A percentile compares a stretch with the other conserved stretches of the same genome.
phyloP scores from a whole-genome alignment of 306 rosid species.

The Vigna trinervia region DNA sequence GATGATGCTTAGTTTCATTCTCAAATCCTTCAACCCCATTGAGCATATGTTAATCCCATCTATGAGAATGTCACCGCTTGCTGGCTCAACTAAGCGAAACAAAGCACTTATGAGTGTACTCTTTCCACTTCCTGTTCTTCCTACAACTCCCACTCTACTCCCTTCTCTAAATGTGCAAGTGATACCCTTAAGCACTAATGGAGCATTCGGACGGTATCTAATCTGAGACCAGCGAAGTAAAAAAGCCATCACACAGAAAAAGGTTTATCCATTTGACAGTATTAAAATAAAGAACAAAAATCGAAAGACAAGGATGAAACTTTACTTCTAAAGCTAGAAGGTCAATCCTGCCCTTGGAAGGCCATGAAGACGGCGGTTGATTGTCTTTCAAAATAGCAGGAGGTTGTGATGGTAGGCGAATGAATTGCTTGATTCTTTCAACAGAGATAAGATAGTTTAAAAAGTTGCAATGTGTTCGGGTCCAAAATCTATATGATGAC shows the following conservation, averaged over 20 bases:
- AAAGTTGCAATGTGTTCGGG: slow-evolving; percentile 60
- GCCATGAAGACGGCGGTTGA: slow-evolving; percentile 74
- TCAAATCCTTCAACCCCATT: slow-evolving; percentile 77
- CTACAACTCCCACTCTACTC: slow-evolving; percentile 78
- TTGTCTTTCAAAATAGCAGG: slow-evolving; percentile 61
- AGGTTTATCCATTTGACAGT: not conserved
- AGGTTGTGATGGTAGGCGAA: slow-evolving; percentile 72
- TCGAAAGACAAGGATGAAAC: not conserved
- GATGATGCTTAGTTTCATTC: slow-evolving; percentile 76
- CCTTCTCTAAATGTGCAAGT: slow-evolving; percentile 75
- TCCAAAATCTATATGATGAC: slow-evolving; percentile 47
- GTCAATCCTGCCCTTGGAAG: slow-evolving; percentile 73
- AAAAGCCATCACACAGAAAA: not conserved
- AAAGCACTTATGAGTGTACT: slow-evolving; percentile 85
- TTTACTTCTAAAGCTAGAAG: slow-evolving; percentile 65
- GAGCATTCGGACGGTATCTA: slow-evolving; percentile 68
- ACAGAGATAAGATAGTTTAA: slow-evolving; percentile 71
- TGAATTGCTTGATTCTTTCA: slow-evolving; percentile 86
- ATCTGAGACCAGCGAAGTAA: slow-evolving; percentile 52
- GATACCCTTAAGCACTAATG: slow-evolving; percentile 72
- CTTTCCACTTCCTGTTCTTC: slow-evolving; percentile 90
- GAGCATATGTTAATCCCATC: slow-evolving; percentile 74
- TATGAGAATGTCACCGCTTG: slow-evolving; percentile 60
- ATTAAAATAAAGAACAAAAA: not conserved
- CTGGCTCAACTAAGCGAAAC: slow-evolving; percentile 84